phyloP scores from a whole-genome alignment of 2,329 filamentous ascomycete genomes.

The Trichoderma sp. region DNA sequence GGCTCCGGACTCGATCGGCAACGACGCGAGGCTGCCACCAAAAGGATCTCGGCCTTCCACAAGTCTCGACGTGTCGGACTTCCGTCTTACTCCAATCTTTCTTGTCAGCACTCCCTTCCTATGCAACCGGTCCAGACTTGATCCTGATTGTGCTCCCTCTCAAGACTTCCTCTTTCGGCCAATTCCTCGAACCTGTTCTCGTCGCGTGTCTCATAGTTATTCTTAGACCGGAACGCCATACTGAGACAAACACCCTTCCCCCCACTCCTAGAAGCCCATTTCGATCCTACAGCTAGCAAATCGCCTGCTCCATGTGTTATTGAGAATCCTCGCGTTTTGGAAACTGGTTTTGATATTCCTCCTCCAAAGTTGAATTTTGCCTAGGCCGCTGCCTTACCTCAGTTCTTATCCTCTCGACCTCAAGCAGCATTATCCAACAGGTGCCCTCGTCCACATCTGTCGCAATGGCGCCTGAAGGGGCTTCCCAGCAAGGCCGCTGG shows the following conservation, averaged over 20 bases:
- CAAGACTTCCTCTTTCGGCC: neutral
- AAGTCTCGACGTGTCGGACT: neutral
- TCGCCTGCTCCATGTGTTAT: neutral
- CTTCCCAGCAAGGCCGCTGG: neutral
- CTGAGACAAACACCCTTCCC: neutral
- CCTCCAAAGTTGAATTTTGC: neutral
- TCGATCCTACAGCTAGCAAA: neutral
- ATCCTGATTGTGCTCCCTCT: too few relatives aligned
- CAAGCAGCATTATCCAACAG: neutral
- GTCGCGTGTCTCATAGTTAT: neutral
- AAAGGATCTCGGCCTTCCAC: neutral
- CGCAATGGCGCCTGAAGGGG: slow-evolving; percentile 1
- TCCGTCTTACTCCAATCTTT: neutral
- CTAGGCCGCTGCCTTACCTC: neutral
- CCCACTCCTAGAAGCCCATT: neutral
- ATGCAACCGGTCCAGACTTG: neutral
- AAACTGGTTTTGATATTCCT: neutral
- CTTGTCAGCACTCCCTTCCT: neutral
- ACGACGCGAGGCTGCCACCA: neutral
- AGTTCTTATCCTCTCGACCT: neutral
- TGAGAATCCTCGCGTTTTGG: neutral
- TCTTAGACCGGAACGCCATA: neutral
- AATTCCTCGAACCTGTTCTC: neutral
- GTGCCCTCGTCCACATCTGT: neutral
- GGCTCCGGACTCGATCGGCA: neutral